phyloP scores from a whole-genome alignment of 768 basidiomycete species.

The Termitomyces sp. region DNA sequence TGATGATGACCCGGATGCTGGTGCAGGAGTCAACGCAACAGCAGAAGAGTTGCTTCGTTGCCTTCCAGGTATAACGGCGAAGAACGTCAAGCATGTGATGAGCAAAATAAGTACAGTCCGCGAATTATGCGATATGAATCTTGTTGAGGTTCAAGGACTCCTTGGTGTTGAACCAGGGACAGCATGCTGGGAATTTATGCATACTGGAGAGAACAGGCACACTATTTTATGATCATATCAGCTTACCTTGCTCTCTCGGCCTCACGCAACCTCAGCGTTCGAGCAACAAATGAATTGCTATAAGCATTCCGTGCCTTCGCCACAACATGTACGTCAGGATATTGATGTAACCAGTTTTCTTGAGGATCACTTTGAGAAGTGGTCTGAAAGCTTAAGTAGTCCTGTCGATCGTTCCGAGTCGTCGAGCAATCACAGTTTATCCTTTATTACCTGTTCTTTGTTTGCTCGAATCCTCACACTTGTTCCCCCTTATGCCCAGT shows the following conservation, averaged over 20 bases:
- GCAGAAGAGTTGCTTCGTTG: conserved; percentile 80
- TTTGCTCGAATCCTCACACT: background rate
- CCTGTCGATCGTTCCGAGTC: background rate
- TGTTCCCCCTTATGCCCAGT: background rate
- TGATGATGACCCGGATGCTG: conserved; percentile 63
- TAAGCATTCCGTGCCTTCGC: background rate
- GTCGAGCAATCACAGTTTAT: background rate
- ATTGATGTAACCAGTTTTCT: background rate
- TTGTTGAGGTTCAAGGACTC: conserved; percentile 61
- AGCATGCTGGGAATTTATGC: conserved; percentile 76
- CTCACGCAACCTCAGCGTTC: background rate
- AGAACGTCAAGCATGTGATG: conserved; percentile 85
- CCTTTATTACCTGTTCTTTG: background rate
- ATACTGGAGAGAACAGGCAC: conserved; percentile 46
- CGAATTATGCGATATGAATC: conserved; percentile 61
- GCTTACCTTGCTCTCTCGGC: background rate
- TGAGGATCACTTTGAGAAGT: background rate
- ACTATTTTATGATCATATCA: background rate
- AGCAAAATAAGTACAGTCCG: conserved; percentile 70
- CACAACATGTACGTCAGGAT: background rate
- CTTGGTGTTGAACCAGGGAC: conserved; percentile 80
- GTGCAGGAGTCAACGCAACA: conserved; percentile 63
- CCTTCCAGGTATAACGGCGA: conserved; percentile 79
- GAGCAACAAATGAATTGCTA: background rate
- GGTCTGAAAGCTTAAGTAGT: background rate